Percentiles rank a stretch among this genome's conserved stretches.
Evolutionary conservation across 164 flowering plant genomes (phyloP).

Genomic region (Stephania yunnanensis): DNA sequence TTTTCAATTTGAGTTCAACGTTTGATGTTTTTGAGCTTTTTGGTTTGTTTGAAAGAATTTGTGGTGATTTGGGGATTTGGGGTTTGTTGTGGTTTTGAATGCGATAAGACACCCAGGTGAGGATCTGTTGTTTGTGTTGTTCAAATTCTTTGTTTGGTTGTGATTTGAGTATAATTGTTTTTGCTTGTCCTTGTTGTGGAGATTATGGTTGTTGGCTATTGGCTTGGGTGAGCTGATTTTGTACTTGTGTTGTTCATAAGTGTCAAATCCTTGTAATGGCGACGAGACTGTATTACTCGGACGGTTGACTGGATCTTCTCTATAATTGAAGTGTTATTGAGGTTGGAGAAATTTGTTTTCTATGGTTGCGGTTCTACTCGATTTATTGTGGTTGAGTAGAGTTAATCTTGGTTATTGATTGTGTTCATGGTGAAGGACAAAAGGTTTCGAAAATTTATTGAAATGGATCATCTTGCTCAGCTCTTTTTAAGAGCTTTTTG

Average conservation of each 20-base stretch:
- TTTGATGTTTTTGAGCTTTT: no score
- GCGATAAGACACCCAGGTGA: no score
- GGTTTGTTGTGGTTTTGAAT: no score
- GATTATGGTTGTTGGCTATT: not conserved
- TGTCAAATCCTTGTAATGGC: no score
- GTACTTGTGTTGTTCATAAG: no score
- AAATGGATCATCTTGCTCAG: not conserved
- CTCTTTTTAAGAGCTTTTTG: not conserved
- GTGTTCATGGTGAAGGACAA: not conserved
- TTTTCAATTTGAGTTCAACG: no score
- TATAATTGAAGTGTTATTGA: not conserved
- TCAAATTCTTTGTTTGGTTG: no score
- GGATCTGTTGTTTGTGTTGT: no score
- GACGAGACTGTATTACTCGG: not conserved
- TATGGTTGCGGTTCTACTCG: not conserved
- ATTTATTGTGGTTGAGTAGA: not conserved
- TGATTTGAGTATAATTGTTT: no score
- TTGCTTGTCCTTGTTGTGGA: not conserved
- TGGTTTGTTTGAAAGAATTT: no score
- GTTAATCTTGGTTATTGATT: not conserved
- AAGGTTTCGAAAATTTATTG: not conserved
- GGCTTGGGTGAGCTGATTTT: not conserved
- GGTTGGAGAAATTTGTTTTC: not conserved
- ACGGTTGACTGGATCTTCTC: not conserved
- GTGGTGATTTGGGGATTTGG: no score